A percentile compares a stretch with the other conserved stretches of the same genome.
Conservation (phyloP, 352 stramenopile species). For the Aphanomyces cochlioides region DNA sequence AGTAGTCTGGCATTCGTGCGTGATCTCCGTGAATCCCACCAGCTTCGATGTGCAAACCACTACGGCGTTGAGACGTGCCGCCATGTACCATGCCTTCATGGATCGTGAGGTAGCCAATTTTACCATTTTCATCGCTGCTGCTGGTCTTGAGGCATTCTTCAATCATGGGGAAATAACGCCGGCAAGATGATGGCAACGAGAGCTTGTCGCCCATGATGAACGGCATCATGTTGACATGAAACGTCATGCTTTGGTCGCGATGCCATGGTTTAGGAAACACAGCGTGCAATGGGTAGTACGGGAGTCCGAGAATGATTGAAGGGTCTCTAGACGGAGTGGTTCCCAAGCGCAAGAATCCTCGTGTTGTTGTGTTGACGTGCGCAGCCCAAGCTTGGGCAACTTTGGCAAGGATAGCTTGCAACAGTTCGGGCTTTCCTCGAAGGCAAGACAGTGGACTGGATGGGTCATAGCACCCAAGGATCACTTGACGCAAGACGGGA, state of each 20-base stretch:
- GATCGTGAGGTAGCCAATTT: constrained; percentile 32
- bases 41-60: constrained; percentile 33
- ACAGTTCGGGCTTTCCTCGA: constrained; percentile 20
- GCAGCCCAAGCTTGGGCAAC: constrained; percentile 5
- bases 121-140: background rate
- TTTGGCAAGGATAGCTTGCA: constrained; percentile 7
- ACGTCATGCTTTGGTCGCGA: background rate
- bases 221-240: constrained; percentile 34
- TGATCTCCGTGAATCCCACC: background rate
- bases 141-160: background rate
- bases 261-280: constrained; percentile 8
- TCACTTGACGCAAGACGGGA: background rate
- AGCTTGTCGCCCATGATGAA: constrained; percentile 18
- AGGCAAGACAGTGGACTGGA: constrained; percentile 16
- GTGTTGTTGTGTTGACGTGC: constrained; percentile 9
- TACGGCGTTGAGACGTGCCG: constrained; percentile 24
- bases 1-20: constrained; percentile 1
- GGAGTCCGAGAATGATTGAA: background rate
- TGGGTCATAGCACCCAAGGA: constrained; percentile 24
- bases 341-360: constrained; percentile 8
- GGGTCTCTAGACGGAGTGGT: background rate
- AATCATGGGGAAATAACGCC: constrained; percentile 28
- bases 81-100: constrained; percentile 31
- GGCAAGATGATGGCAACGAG: constrained; percentile 1
- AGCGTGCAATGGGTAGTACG: background rate